These are phyloP conservation scores for Hsuehochloa calcarea DNA, from an alignment of 176 grass and related monocot genomes.

Conservation along the genomic window DNA sequence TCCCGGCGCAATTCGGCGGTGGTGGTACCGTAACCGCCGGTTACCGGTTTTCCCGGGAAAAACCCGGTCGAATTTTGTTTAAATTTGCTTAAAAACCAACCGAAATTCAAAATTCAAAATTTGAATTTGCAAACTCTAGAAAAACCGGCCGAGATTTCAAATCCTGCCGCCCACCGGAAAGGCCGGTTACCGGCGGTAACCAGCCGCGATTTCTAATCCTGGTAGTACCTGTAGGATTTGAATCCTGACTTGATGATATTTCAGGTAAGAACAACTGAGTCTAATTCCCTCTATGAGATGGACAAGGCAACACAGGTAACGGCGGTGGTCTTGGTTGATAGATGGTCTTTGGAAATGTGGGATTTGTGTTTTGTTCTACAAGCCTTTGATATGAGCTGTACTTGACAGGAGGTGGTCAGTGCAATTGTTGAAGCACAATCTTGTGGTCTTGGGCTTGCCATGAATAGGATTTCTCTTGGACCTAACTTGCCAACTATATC, in stretches of 20 bases:
- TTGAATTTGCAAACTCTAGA: too few species aligned
- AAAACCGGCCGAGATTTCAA: too few species aligned
- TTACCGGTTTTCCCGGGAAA: too few species aligned
- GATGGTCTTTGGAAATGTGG: constrained; percentile 1
- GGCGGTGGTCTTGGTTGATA: not conserved
- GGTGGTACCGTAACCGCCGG: too few species aligned
- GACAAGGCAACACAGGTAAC: constrained; percentile 89
- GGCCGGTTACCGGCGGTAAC: too few species aligned
- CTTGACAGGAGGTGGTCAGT: constrained; percentile 77
- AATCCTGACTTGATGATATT: constrained; percentile 34
- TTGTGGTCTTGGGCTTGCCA: constrained; percentile 50
- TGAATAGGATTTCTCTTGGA: constrained; percentile 70
- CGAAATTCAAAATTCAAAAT: too few species aligned
- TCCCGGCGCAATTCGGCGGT: too few species aligned
- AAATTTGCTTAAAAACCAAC: too few species aligned
- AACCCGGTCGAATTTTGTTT: too few species aligned
- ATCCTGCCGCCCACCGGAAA: too few species aligned
- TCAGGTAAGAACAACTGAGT: constrained; percentile 59
- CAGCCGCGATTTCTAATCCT: too few species aligned
- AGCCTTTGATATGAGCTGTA: not conserved
- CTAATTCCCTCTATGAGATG: constrained; percentile 90
- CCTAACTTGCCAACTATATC: constrained; percentile 85
- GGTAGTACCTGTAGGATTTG: not conserved
- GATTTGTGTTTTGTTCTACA: not conserved
- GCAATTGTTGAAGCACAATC: constrained; percentile 83